Base-by-base conservation (phyloP, 192 early-diverging fungal species). In the Umbelopsis ramanniana region DNA sequence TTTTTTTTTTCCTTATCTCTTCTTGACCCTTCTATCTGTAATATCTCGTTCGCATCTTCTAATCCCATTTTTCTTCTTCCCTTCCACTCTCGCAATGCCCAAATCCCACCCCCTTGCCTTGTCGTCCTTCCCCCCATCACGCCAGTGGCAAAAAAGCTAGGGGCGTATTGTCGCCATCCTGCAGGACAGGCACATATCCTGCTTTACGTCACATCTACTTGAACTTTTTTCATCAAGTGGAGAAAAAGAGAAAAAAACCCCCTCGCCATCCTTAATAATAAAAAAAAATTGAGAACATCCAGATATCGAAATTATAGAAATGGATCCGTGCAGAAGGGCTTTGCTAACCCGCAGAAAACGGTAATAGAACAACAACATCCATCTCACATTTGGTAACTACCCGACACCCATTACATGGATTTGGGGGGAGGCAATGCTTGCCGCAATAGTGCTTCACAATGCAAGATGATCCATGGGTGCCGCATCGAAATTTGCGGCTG, bases 11-110 rank as follows among this genome's bases (percentile, higher is more conserved):
- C 8, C 37, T 35, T n/a, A 10, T 55, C 17, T 19, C 53, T 55
- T 55, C 24, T 66, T 50, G 57, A 66, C 43, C 50, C 66, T 48
- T 76, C 63, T 24, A 17, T 50, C 48, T 50, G 48, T 50, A 50
- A 50, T 50, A 50, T 50, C 48, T 50, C 17, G 17, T 50, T 50
- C 48, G n/a, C 48, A 50, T 50, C 48, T 50, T 50, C 48, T 50
- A 50, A 50, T 50, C 57, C 57, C 57, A 22, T 24, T 24, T 4
- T 60, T 35, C 55, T n/a, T n/a, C n/a, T n/a, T 12, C 24, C 55
- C 15, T 60, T 29, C 54, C 33, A 8, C 52, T 53, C 19, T 54
- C 24, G 54, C 47, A 48, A 48, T 48, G 19, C n/a, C n/a, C 17
- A n/a, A 50, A n/a, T 15, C 17, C 17, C 48, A 17, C 15, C 33